Base-by-base conservation (phyloP, 2,329 filamentous ascomycete genomes). In the Aspergillus costaricaensis region DNA sequence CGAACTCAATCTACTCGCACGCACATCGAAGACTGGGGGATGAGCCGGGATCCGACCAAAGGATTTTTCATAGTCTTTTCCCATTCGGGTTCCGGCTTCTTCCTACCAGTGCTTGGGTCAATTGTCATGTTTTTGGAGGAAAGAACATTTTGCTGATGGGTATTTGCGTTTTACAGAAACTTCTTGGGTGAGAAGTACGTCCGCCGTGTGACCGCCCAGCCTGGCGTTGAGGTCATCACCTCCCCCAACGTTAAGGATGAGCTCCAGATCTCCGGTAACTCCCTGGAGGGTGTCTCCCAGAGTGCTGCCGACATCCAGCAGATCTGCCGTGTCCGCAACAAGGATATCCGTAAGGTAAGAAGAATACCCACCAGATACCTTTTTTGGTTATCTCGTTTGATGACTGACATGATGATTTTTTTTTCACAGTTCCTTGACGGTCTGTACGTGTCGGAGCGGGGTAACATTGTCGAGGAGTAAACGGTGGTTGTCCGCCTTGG, bases 171-270 rank as follows among this genome's bases (percentile, higher is more conserved):
- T 58, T 3, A 71, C 71, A 92, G 89, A 82, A 97, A 97, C 89
- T 97, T 97, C 85, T 88, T 97, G 78, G 93, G 95, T 81, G 95
- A 99, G 91, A 99, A 99, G 91, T 92, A 96, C 79, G 92, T 98
- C 76, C 93, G 95, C 82, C 88, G 88, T 73, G 91, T 99, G 74
- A 82, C 85, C 75, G 96, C 96, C 91, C 90, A 90, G 79, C 80
- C 88, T 67, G 95, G 94, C 81, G 95, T 99, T 74, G 88, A 95
- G 57, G 91, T 97, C 75, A 88, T 92, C 85, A 83, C 90, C 79
- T 96, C 93, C 77, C 88, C 91, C 85, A 87, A 88, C 83, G 88
- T 93, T 82, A 99, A 99, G 91, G 95, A 99, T 81, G 93, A 99
- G 89, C 90, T 99, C 67, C 84, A 94, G 80, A 85, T 99, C 74